Evolutionary conservation across 2,329 filamentous ascomycete species (phyloP).

Genomic region (Xylariales sp.): DNA sequence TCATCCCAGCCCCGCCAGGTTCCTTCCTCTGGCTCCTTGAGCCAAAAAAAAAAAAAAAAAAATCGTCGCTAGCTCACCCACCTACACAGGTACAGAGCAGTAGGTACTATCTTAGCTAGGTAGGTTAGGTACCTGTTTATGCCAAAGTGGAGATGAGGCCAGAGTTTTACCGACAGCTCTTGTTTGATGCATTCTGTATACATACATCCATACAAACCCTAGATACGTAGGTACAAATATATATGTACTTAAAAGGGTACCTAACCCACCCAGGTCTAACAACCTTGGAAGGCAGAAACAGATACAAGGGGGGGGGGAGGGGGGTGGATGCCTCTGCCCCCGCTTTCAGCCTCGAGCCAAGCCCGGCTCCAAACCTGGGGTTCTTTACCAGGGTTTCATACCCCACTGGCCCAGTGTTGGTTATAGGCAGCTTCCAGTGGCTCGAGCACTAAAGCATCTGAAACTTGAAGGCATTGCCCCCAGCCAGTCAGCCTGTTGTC

Average conservation of each 20-base stretch:
- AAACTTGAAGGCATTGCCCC: conserved; percentile 14
- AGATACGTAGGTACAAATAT: not conserved
- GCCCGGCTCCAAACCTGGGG: conserved; percentile 17
- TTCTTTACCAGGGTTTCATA: not conserved
- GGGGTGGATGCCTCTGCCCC: not conserved
- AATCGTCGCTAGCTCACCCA: too few relatives aligned
- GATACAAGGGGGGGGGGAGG: too few relatives aligned
- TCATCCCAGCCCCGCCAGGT: conserved; percentile 12
- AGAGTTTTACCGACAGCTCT: conserved; percentile 19
- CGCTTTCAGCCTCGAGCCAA: conserved; percentile 27
- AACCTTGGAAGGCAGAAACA: too few relatives aligned
- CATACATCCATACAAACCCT: not conserved
- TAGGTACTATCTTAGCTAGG: too few relatives aligned
- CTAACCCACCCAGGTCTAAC: too few relatives aligned
- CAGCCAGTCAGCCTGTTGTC: conserved; percentile 14
- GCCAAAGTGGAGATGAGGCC: conserved; percentile 2
- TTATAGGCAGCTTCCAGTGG: conserved; percentile 1
- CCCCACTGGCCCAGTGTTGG: conserved; percentile 13
- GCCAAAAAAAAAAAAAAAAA: too few relatives aligned
- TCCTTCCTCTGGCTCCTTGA: not conserved
- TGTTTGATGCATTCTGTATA: not conserved
- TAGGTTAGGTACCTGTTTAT: not conserved
- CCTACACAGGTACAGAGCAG: too few relatives aligned
- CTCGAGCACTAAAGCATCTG: conserved; percentile 18
- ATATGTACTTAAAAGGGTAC: too few relatives aligned